Percentiles rank a stretch among this genome's conserved stretches.
Evolutionary conservation across 2,329 filamentous ascomycete genomes (phyloP).

Genomic region (Aspergillus versicolor): DNA sequence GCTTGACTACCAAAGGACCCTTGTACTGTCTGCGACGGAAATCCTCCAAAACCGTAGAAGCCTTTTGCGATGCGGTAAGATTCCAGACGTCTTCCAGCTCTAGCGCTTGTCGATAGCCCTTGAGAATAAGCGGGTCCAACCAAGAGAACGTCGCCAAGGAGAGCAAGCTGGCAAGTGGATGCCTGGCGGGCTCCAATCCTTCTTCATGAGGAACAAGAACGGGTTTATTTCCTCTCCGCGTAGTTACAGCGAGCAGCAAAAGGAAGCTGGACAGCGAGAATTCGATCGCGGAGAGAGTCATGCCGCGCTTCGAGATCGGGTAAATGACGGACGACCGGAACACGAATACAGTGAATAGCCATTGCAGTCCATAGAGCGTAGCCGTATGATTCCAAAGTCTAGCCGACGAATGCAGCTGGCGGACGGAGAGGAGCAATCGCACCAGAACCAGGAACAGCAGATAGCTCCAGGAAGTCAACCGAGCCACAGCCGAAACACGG

Average conservation of each 20-base stretch:
- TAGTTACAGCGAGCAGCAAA: slow-evolving; percentile 72
- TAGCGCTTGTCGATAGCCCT: slow-evolving; percentile 80
- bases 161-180: slow-evolving; percentile 83
- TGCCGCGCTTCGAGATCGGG: slow-evolving; percentile 62
- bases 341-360: slow-evolving; percentile 71
- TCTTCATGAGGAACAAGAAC: slow-evolving; percentile 88
- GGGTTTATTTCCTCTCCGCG: slow-evolving; percentile 87
- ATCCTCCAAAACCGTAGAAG: slow-evolving; percentile 72
- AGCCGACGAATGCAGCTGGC: slow-evolving; percentile 65
- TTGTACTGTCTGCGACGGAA: slow-evolving; percentile 87
- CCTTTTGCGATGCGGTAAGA: slow-evolving; percentile 81
- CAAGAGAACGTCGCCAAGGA: slow-evolving; percentile 86
- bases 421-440: slow-evolving; percentile 64
- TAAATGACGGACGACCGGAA: slow-evolving; percentile 87
- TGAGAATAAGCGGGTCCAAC: slow-evolving; percentile 86
- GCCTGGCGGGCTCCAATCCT: slow-evolving; percentile 79
- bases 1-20: slow-evolving; percentile 71
- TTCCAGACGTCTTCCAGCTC: slow-evolving; percentile 92
- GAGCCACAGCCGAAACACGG: slow-evolving; percentile 61
- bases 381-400: slow-evolving; percentile 92
- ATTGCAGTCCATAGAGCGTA: slow-evolving; percentile 76
- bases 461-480: slow-evolving; percentile 77
- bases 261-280: slow-evolving; percentile 75
- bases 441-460: slow-evolving; percentile 70
- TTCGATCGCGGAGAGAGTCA: slow-evolving; percentile 67